phyloP scores from a whole-genome alignment of 306 rosid species.

The Canavalia gladiata region DNA sequence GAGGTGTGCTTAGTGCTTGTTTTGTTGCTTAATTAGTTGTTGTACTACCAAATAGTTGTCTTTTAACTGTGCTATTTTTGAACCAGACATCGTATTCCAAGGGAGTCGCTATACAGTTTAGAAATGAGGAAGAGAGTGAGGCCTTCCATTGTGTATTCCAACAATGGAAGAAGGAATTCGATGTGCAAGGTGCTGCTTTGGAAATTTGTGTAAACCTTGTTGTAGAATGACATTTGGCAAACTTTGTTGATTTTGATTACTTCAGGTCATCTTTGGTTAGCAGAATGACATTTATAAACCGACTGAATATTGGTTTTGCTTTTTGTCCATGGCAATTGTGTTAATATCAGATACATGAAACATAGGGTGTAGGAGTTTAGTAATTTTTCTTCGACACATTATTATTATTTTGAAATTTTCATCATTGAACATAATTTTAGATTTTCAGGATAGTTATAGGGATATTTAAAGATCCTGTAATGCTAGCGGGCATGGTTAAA shows the following conservation, averaged over 20 bases:
- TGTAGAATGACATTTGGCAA: slow-evolving; percentile 29
- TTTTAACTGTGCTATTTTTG: slow-evolving; percentile 54
- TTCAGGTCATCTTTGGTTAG: slow-evolving; percentile 27
- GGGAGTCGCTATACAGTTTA: slow-evolving; percentile 73
- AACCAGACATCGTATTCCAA: slow-evolving; percentile 70
- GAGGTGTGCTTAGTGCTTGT: background rate
- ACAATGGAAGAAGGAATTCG: slow-evolving; percentile 67
- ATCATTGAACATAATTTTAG: background rate
- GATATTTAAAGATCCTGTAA: slow-evolving; percentile 8
- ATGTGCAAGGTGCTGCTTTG: slow-evolving; percentile 69
- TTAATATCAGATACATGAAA: background rate
- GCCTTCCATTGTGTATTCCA: slow-evolving; percentile 76
- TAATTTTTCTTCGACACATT: background rate
- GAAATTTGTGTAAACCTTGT: slow-evolving; percentile 37
- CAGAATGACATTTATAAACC: slow-evolving; percentile 19
- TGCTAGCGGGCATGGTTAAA: background rate
- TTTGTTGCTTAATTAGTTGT: slow-evolving; percentile 12
- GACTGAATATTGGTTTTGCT: background rate
- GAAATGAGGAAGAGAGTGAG: slow-evolving; percentile 70
- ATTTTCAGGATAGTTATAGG: background rate
- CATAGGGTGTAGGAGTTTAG: slow-evolving; percentile 4
- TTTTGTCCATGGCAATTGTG: background rate
- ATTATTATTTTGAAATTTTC: background rate
- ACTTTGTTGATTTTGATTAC: slow-evolving; percentile 38
- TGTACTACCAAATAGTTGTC: slow-evolving; percentile 37